phyloP scores from a whole-genome alignment of 192 early-diverging fungal species.

The Coemansia sp. region DNA sequence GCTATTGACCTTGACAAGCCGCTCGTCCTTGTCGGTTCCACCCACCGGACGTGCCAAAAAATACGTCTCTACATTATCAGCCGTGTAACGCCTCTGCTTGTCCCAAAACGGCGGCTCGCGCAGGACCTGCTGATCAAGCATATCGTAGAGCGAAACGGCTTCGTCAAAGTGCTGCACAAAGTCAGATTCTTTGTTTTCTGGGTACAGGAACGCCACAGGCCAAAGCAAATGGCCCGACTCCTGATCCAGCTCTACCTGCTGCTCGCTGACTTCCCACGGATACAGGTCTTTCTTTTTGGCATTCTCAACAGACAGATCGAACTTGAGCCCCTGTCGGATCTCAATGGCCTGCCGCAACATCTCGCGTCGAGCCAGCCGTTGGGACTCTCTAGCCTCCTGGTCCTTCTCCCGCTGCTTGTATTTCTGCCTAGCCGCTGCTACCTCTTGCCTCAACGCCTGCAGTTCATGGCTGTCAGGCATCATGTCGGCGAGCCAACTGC shows the following conservation, averaged over 20 bases:
- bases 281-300: slow-evolving; percentile 4
- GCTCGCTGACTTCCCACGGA: slow-evolving; percentile 47
- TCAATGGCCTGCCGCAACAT: slow-evolving; percentile 54
- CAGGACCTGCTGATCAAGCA: slow-evolving; percentile 79
- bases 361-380: slow-evolving; percentile 50
- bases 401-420: slow-evolving; percentile 22
- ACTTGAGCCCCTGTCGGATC: slow-evolving; percentile 38
- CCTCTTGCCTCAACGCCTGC: slow-evolving; percentile 28
- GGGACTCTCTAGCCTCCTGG: slow-evolving; percentile 34
- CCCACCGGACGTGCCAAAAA: slow-evolving; percentile 63
- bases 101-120: slow-evolving; percentile 82
- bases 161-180: slow-evolving; percentile 85
- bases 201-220: slow-evolving; percentile 93
- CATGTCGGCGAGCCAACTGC: slow-evolving; percentile 66
- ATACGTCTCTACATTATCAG: slow-evolving; percentile 73
- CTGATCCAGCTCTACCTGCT: slow-evolving; percentile 60
- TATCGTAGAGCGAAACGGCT: slow-evolving; percentile 74
- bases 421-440: slow-evolving; percentile 7
- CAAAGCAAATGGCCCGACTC: slow-evolving; percentile 63
- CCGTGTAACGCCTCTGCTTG: slow-evolving; percentile 58
- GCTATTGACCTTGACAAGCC: slow-evolving; percentile 64
- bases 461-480: slow-evolving; percentile 63
- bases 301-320: slow-evolving; percentile 23
- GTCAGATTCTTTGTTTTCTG: slow-evolving; percentile 89
- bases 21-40: slow-evolving; percentile 54